Conservation (phyloP, 768 basidiomycete genomes). For the Calocera viscosa region DNA sequence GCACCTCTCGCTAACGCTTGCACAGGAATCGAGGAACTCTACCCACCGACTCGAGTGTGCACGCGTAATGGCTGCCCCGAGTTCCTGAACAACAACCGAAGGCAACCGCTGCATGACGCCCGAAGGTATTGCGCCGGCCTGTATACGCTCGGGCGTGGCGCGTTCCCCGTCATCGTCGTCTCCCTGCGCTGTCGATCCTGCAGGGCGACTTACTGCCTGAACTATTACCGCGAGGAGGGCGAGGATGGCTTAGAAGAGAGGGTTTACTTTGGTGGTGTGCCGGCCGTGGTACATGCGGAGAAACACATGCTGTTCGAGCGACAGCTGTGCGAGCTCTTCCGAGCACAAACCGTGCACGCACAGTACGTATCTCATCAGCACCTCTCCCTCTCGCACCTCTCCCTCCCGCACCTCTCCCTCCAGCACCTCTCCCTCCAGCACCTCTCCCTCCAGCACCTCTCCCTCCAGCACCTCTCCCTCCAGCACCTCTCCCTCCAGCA, state of each 20-base stretch:
- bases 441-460: too few species aligned
- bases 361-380: not conserved
- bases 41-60: not conserved
- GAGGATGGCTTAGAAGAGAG: not conserved
- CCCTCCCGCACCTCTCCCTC: too few species aligned
- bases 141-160: not conserved
- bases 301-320: not conserved
- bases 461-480: too few species aligned
- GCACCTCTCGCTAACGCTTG: not conserved
- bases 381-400: not conserved
- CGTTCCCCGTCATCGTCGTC: not conserved
- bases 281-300: not conserved
- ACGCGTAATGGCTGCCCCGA: not conserved
- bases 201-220: not conserved
- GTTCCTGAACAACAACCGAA: not conserved
- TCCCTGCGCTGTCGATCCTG: not conserved
- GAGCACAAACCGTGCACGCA: not conserved
- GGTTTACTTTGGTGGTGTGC: not conserved
- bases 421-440: too few species aligned
- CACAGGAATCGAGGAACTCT: not conserved
- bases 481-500: too few species aligned
- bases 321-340: not conserved
- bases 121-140: not conserved
- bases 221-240: not conserved
- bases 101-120: not conserved